Evolutionary conservation across 192 early-diverging fungal species (phyloP), one percentile per base, ranked within the genome.

Genomic region (Podila verticillata): DNA sequence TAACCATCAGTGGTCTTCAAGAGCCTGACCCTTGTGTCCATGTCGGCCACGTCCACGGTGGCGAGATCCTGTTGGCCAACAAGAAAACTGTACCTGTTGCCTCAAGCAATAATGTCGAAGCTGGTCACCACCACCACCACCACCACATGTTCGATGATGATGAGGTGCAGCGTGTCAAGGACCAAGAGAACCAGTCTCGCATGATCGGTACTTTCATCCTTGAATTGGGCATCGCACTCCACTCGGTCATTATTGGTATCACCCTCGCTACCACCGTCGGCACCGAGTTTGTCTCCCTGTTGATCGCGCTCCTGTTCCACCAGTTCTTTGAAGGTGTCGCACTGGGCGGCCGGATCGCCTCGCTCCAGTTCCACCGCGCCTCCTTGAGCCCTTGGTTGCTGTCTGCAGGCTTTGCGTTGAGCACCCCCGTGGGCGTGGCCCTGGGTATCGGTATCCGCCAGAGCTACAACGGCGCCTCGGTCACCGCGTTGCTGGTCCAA

Each of bases 241-340:
- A 95, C 79, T 94, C 93, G 59, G 80, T 95, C 24, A 88, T 95
- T 19, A 89, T 95, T 28, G 93, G 93, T 28, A 84, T 95, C 73
- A 85, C 93, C 32, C 75, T 94, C 12, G 91, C 84, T 0, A 87
- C 86, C 0, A 89, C 90, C 3, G 81, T 77, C 34, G 84, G 82
- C 30, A 56, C 66, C 4, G 91, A 86, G 30, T 92, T 92, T 71
- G 83, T 83, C 22, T 84, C 84, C 7, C 77, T 91, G 3, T 47
- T 88, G 68, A 83, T 89, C 47, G 88, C 90, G 12, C 66, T 89
- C n/a, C 69, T 84, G 28, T 87, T 85, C 67, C 86, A 87, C 62
- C 92, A 93, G 86, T 89, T 91, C 73, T 93, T 94, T 68, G 92
- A 94, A 78, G 94, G 94, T 60, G 68, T 95, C 57, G 93, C 92